phyloP scores from a whole-genome alignment of 768 basidiomycete genomes.

The Kwoniella dendrophila region DNA sequence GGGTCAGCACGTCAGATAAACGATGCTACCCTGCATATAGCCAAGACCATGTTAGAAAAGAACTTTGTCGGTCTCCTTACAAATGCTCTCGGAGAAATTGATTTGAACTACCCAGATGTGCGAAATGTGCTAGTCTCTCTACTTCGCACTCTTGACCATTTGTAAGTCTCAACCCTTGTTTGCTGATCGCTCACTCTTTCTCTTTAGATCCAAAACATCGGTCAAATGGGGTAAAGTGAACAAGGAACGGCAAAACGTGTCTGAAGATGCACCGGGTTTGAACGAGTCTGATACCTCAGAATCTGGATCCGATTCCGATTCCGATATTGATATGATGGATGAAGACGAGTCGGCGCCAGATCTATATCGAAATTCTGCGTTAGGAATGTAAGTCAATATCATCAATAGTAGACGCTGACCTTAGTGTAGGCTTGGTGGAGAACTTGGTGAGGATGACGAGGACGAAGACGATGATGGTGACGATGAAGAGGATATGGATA shows the following conservation, averaged over 20 bases:
- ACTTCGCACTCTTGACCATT: slow-evolving; percentile 80
- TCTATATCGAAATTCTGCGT: slow-evolving; percentile 90
- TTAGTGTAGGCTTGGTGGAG: slow-evolving; percentile 37
- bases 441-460: slow-evolving; percentile 64
- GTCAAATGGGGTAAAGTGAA: slow-evolving; percentile 89
- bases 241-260: slow-evolving; percentile 45
- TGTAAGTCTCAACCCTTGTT: slow-evolving; percentile 63
- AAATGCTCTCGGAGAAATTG: slow-evolving; percentile 82
- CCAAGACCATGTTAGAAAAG: slow-evolving; percentile 98
- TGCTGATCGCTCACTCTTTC: slow-evolving; percentile 1
- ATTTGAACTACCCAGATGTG: slow-evolving; percentile 92
- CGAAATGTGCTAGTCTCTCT: slow-evolving; percentile 82
- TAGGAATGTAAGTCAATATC: slow-evolving; percentile 73
- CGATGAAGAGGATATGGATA: slow-evolving; percentile 59
- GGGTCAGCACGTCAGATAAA: slow-evolving; percentile 61
- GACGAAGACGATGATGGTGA: slow-evolving; percentile 64
- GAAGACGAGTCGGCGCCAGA: slow-evolving; percentile 75
- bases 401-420: neutral
- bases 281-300: slow-evolving; percentile 51
- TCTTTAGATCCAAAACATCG: slow-evolving; percentile 81
- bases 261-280: slow-evolving; percentile 54
- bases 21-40: slow-evolving; percentile 85
- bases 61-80: slow-evolving; percentile 89
- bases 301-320: slow-evolving; percentile 61
- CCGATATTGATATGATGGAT: slow-evolving; percentile 46